Evolutionary conservation across 441 rosid genomes (phyloP), one percentile per base, ranked within the genome.

Genomic region (Theobroma grandiflorum): DNA sequence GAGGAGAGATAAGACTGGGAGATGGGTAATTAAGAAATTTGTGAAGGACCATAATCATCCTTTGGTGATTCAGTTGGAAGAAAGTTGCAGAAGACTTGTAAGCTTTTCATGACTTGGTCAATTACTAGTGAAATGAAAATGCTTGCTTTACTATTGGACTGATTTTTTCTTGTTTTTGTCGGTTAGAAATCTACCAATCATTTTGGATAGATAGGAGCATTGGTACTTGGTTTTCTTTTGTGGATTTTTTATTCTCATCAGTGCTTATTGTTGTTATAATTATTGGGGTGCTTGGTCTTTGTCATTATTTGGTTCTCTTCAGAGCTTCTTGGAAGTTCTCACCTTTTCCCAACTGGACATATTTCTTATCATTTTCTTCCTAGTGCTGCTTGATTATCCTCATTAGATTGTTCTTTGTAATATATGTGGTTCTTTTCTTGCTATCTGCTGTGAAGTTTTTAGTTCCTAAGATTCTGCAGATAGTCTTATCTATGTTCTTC

Each of bases 31-130:
- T 22, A 89, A 92, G 22, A 90, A 88, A 76, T 90, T 91, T 43
- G 85, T 81, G 18, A 90, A 80, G 81, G 93, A 90, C 33, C 93
- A 90, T 79, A 91, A 88, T 77, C 95, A 91, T 84, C 90, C 91
- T 0, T 90, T 91, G 15, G 88, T 93, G 75, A 72, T 52, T 52
- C 16, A 9, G 43, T 72, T 72, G 58, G 63, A n/a, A 52, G 62
- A 52, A 72, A 33, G 88, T 90, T n/a, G 80, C 94, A 3, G 92
- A 89, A 40, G 47, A 72, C 95, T 91, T 10, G 89, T 72, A 91
- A 86, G 95, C 93, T 81, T 93, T 96, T 43, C 95, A 93, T 76
- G 81, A 88, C 45, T 78, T 90, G 86, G 98, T 92, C 42, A 84
- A 88, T 79, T 66, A 37, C 72, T 79, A 3, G 49, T 52, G 8